phyloP scores from a whole-genome alignment of 495 filamentous ascomycete genomes.

The Penicillium canariense region DNA sequence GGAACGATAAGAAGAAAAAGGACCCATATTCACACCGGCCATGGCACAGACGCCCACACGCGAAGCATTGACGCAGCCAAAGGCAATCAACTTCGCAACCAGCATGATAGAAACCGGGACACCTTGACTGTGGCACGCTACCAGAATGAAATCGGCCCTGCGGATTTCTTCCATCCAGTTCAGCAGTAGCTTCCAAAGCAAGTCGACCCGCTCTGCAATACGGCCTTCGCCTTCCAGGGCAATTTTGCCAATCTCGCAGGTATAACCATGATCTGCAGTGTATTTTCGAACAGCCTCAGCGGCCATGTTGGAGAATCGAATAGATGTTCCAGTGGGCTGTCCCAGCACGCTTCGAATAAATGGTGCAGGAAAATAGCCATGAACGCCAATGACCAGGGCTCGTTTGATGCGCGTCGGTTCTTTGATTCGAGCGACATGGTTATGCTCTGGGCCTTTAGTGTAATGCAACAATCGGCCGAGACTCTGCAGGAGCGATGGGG shows the following conservation, averaged over 20 bases:
- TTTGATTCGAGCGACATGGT: slow-evolving; percentile 70
- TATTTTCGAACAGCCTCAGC: slow-evolving; percentile 81
- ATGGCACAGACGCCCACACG: slow-evolving; percentile 84
- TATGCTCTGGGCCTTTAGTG: slow-evolving; percentile 56
- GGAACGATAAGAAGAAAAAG: slow-evolving; percentile 83
- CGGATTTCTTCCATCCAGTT: slow-evolving; percentile 94
- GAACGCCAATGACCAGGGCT: slow-evolving; percentile 89
- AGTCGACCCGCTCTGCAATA: slow-evolving; percentile 82
- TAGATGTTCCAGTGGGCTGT: slow-evolving; percentile 91
- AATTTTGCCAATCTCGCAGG: slow-evolving; percentile 78
- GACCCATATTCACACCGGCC: slow-evolving; percentile 92
- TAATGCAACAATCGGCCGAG: slow-evolving; percentile 65
- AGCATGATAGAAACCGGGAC: slow-evolving; percentile 92
- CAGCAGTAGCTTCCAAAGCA: slow-evolving; percentile 88
- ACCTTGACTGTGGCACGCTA: slow-evolving; percentile 93
- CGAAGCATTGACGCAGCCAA: slow-evolving; percentile 66
- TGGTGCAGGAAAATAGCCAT: slow-evolving; percentile 88
- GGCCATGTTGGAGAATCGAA: slow-evolving; percentile 86
- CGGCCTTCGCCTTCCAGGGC: slow-evolving; percentile 98
- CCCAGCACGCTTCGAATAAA: slow-evolving; percentile 83
- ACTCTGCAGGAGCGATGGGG: slow-evolving; percentile 68
- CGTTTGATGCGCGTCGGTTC: slow-evolving; percentile 70
- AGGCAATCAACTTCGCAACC: slow-evolving; percentile 84
- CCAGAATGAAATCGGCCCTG: slow-evolving; percentile 80
- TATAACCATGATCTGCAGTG: slow-evolving; percentile 64